These are phyloP conservation scores for Erysimum pusillum DNA, from an alignment of 441 rosid genomes.

Conservation along the genomic window DNA sequence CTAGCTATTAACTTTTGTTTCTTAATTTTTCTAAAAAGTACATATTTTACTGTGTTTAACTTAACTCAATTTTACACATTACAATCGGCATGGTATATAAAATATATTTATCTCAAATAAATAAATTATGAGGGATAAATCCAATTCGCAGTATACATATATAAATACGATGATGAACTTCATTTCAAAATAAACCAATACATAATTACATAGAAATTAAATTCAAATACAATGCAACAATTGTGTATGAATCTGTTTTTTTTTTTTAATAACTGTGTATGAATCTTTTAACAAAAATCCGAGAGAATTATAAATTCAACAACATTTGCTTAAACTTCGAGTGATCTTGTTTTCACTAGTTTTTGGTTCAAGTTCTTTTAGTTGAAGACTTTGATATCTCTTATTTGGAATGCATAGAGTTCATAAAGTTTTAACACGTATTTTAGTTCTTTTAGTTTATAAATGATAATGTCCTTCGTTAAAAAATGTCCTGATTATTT, in stretches of 20 bases:
- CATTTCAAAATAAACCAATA: neutral
- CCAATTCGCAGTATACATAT: neutral
- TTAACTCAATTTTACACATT: neutral
- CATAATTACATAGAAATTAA: neutral
- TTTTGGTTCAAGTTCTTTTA: no score
- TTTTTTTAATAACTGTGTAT: no score
- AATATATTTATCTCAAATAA: neutral
- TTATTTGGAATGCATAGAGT: no score
- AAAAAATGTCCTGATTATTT: neutral
- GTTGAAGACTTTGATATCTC: no score
- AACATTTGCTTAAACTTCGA: no score
- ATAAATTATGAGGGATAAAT: neutral
- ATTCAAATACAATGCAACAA: neutral
- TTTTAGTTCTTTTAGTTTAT: neutral
- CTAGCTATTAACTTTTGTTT: constrained; percentile 3
- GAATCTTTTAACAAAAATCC: no score
- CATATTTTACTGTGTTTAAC: neutral
- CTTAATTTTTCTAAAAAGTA: neutral
- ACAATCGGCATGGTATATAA: neutral
- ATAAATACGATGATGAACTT: neutral
- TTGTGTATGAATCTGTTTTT: neutral
- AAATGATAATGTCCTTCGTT: neutral
- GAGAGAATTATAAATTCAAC: no score
- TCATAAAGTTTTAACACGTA: no score
- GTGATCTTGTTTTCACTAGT: neutral